phyloP scores from a whole-genome alignment of 108 stramenopile species.

The Heterococcus sp. region DNA sequence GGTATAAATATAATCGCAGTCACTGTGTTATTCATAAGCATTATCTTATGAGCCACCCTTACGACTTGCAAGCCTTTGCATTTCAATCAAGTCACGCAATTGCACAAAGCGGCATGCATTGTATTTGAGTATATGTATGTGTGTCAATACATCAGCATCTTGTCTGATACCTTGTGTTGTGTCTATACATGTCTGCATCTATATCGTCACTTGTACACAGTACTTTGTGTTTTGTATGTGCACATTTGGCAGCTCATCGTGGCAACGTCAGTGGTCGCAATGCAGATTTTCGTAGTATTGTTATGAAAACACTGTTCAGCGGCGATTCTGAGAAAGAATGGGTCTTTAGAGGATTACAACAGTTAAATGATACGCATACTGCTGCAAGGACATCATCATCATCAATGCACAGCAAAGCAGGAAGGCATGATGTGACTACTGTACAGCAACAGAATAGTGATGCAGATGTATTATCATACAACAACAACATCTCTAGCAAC shows the following conservation, averaged over 20 bases:
- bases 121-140: neutral
- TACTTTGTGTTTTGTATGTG: constrained; percentile 82
- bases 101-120: too few species aligned
- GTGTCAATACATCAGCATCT: neutral
- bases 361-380: constrained; percentile 66
- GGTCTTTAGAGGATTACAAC: constrained; percentile 35
- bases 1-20: too few species aligned
- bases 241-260: constrained; percentile 96
- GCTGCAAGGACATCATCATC: too few species aligned
- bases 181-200: neutral
- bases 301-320: constrained; percentile 19
- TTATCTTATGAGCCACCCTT: too few species aligned
- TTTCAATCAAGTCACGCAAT: too few species aligned
- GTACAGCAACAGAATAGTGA: neutral
- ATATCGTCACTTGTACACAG: neutral
- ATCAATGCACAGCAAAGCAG: too few species aligned
- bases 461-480: neutral
- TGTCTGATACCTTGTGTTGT: neutral
- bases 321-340: constrained; percentile 36
- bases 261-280: constrained; percentile 91
- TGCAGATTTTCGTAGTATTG: constrained; percentile 72
- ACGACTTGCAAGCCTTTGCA: too few species aligned
- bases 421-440: too few species aligned
- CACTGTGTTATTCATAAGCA: too few species aligned
- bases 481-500: neutral